Evolutionary conservation across 2,329 filamentous ascomycete genomes (phyloP).

Genomic region (Penicillium sp.): DNA sequence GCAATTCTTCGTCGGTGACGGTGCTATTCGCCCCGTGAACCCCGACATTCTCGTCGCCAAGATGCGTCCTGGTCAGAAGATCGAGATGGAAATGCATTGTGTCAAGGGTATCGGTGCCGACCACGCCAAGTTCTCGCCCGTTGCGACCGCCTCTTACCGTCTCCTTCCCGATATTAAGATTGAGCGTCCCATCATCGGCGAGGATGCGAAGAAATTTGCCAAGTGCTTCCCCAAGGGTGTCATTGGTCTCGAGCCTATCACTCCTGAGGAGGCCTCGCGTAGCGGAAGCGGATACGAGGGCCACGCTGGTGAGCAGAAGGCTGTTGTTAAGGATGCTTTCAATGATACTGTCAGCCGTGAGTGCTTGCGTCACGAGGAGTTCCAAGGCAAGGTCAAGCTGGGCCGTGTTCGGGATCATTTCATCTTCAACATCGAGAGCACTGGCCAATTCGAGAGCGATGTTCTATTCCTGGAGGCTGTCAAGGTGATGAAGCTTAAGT

Average conservation of each 20-base stretch:
- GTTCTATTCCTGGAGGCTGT: slow-evolving; percentile 89
- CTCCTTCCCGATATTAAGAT: slow-evolving; percentile 87
- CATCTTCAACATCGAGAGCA: slow-evolving; percentile 93
- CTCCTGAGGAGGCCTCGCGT: slow-evolving; percentile 61
- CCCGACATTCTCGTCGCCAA: slow-evolving; percentile 94
- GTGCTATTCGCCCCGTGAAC: slow-evolving; percentile 73
- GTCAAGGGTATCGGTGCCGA: slow-evolving; percentile 92
- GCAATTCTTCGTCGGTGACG: slow-evolving; percentile 63
- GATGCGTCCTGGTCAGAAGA: slow-evolving; percentile 82
- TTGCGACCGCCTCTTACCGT: slow-evolving; percentile 90
- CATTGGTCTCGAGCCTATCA: slow-evolving; percentile 73
- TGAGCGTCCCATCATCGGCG: slow-evolving; percentile 74
- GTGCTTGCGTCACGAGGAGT: slow-evolving; percentile 85
- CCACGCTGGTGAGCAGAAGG: slow-evolving; percentile 76
- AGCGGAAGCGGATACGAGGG: slow-evolving; percentile 67
- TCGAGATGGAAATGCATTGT: slow-evolving; percentile 86
- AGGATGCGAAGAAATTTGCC: slow-evolving; percentile 84
- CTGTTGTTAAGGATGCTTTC: slow-evolving; percentile 83
- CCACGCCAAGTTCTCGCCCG: slow-evolving; percentile 95
- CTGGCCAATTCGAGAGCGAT: slow-evolving; percentile 92
- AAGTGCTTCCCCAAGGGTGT: slow-evolving; percentile 88
- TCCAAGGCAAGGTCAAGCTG: slow-evolving; percentile 91
- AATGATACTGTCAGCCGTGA: slow-evolving; percentile 94
- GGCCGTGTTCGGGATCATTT: slow-evolving; percentile 92
- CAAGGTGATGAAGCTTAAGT: slow-evolving; percentile 81